Percentiles rank a stretch among this genome's conserved stretches.
Conservation (phyloP, 2,329 filamentous ascomycete genomes). For the Ascochyta koolunga region DNA sequence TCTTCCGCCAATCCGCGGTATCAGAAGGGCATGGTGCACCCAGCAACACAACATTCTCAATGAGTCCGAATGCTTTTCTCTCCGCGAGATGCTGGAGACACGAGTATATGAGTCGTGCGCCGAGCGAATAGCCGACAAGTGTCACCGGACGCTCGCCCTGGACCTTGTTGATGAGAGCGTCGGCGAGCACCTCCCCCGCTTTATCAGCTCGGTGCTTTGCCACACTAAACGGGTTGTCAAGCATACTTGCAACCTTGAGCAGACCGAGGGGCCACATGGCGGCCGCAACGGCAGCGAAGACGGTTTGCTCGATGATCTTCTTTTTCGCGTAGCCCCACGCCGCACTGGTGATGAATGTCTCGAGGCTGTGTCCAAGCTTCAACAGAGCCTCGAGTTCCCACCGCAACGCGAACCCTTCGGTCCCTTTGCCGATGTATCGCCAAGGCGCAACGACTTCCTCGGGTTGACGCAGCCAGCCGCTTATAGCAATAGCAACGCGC, state of each 20-base stretch:
- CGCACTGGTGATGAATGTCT: slow-evolving; percentile 75
- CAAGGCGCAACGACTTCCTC: slow-evolving; percentile 79
- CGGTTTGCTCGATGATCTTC: slow-evolving; percentile 71
- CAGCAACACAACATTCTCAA: slow-evolving; percentile 84
- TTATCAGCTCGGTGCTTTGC: slow-evolving; percentile 80
- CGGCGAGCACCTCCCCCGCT: slow-evolving; percentile 78
- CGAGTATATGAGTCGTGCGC: slow-evolving; percentile 80
- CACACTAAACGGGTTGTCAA: slow-evolving; percentile 84
- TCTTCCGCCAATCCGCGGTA: slow-evolving; percentile 73
- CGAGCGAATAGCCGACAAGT: slow-evolving; percentile 80
- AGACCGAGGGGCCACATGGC: slow-evolving; percentile 57
- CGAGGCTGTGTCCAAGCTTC: slow-evolving; percentile 78
- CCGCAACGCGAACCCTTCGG: slow-evolving; percentile 80
- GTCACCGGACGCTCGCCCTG: slow-evolving; percentile 84
- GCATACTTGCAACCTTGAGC: slow-evolving; percentile 58
- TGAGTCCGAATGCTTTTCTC: slow-evolving; percentile 78
- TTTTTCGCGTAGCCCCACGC: slow-evolving; percentile 80
- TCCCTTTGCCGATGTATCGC: slow-evolving; percentile 73
- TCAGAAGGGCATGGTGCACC: slow-evolving; percentile 79
- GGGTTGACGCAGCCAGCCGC: slow-evolving; percentile 77
- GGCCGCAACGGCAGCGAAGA: slow-evolving; percentile 55
- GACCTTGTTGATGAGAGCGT: slow-evolving; percentile 79
- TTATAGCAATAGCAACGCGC: slow-evolving; percentile 81
- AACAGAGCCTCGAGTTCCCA: slow-evolving; percentile 82
- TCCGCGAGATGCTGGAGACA: slow-evolving; percentile 79